Evolutionary conservation across 2,329 filamentous ascomycete species (phyloP).

Genomic region (Chrysoporthe austroafricana): DNA sequence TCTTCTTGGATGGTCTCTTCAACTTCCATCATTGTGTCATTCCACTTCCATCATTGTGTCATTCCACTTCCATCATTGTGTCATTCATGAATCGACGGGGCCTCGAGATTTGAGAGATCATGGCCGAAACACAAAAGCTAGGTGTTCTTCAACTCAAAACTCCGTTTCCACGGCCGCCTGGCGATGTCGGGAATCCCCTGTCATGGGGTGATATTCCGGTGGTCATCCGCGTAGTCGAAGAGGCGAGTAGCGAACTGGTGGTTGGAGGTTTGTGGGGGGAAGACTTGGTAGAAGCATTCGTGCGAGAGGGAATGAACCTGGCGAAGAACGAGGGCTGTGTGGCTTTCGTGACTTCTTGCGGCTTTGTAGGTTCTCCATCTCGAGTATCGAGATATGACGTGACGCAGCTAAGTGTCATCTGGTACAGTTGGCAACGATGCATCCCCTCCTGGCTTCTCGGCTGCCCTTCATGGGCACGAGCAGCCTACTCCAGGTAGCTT

Average conservation of each 20-base stretch:
- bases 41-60: too few species aligned
- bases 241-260: background rate
- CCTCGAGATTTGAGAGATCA: background rate
- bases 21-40: too few species aligned
- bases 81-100: too few species aligned
- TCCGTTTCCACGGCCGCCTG: background rate
- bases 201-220: constrained; percentile 5
- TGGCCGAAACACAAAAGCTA: background rate
- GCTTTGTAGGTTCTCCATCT: background rate
- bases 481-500: background rate
- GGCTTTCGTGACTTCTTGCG: constrained; percentile 6
- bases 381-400: background rate
- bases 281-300: background rate
- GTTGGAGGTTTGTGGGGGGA: background rate
- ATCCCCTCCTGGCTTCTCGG: background rate
- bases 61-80: too few species aligned
- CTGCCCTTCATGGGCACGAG: constrained; percentile 6
- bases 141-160: constrained; percentile 3
- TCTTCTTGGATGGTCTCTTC: too few species aligned
- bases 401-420: background rate
- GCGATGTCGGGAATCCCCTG: background rate
- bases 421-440: background rate
- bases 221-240: background rate
- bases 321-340: background rate
- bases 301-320: background rate